Base-by-base conservation (phyloP, 1,284 basidiomycete species). In the Fomitopsis pinicola region DNA sequence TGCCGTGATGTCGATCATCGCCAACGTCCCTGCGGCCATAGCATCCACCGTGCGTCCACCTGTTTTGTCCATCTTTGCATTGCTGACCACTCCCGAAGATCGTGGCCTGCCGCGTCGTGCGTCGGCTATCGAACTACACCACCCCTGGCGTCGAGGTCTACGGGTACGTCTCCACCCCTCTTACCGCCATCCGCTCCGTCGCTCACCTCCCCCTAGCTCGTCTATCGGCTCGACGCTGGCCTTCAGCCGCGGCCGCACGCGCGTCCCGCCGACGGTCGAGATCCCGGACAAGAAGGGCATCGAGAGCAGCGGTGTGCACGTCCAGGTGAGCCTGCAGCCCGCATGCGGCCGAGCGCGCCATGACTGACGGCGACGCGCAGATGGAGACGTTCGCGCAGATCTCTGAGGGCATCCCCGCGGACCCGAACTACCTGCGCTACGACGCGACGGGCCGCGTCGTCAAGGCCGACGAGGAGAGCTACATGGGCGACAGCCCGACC, bases 1-100 rank as follows among this genome's bases (percentile, higher is more conserved):
- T 68, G 78, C 88, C 1, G 83, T 89, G 59, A 88, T 90, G 87
- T 87, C 84, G 19, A 85, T 90, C 70, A 87, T 90, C 61, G 85
- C 82, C 35, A 89, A 90, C 67, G 87, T 90, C 38, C 88, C 88
- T 2, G 87, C 88, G 52, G 87, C 87, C 10, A 82, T 88, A 60
- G 81, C 82, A 5, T 85, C 85, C 28, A 35, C 52, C 33, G 52
- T 46, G 12, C 9, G 12, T n/a, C 45, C 36, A 15, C 48, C 5
- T 33, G 38, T 9, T 33, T 7, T 7, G 30, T 33, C 30, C 30
- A 33, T 33, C 12, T 46, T 38, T 6, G 3, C 17, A 9, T 50
- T 46, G 15, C 52, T 46, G 4, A 50, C 42, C n/a, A 57, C 19
- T 57, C 42, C 42, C 17, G 55, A 15, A 90, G 88, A 88, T 89